Evolutionary conservation across 805 yeast species (phyloP).

Genomic region (Candida succiphila): DNA sequence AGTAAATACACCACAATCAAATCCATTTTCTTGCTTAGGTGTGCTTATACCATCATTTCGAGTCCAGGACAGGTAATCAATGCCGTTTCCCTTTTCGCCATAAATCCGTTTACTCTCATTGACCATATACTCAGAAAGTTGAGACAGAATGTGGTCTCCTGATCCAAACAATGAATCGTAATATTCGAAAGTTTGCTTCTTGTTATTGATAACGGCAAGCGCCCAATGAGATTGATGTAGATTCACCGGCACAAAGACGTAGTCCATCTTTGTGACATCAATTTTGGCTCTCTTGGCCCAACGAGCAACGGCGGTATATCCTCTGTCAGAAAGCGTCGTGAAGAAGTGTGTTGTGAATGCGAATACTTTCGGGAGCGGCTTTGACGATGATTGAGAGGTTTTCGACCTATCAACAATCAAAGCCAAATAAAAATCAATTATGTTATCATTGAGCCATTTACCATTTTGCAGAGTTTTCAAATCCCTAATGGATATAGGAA

Average conservation of each 20-base stretch:
- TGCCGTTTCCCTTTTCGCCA: constrained; percentile 24
- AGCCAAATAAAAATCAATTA: constrained; percentile 74
- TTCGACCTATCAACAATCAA: constrained; percentile 36
- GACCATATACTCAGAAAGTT: constrained; percentile 50
- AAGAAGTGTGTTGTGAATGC: constrained; percentile 87
- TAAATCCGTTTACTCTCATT: constrained; percentile 54
- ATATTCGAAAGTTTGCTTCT: constrained; percentile 47
- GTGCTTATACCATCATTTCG: constrained; percentile 22
- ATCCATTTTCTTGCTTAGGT: constrained; percentile 87
- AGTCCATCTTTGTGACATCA: constrained; percentile 52
- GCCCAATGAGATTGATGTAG: constrained; percentile 87
- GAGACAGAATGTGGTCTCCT: constrained; percentile 31
- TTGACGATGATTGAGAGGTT: constrained; percentile 1
- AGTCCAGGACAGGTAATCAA: constrained; percentile 18
- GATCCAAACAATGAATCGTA: constrained; percentile 67
- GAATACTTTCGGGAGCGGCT: constrained; percentile 32
- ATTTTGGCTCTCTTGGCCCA: constrained; percentile 78
- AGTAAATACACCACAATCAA: constrained; percentile 91
- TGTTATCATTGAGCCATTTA: constrained; percentile 83
- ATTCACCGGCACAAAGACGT: constrained; percentile 80
- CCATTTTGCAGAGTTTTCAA: constrained; percentile 59
- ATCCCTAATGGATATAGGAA: constrained; percentile 61
- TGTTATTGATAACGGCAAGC: constrained; percentile 65
- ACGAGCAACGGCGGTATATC: constrained; percentile 70
- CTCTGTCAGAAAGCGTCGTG: constrained; percentile 58